Percentiles rank a stretch among this genome's conserved stretches.
phyloP scores from a whole-genome alignment of 352 stramenopile species.

The Phytophthora capsici region DNA sequence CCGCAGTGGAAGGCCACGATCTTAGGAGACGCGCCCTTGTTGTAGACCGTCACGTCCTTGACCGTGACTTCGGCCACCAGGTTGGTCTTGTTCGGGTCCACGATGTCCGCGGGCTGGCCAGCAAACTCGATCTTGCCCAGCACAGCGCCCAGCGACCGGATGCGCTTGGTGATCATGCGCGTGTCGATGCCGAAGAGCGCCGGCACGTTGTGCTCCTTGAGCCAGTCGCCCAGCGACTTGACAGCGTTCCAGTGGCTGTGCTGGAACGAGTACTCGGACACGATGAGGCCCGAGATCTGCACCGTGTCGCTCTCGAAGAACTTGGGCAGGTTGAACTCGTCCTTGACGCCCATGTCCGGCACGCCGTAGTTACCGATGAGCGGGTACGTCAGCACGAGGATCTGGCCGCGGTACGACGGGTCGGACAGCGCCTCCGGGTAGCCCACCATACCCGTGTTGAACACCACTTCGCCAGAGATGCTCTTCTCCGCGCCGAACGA shows the following conservation, averaged over 20 bases:
- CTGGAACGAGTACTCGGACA: constrained; percentile 97
- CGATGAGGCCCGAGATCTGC: constrained; percentile 97
- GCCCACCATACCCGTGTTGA: constrained; percentile 99
- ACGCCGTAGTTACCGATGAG: constrained; percentile 99
- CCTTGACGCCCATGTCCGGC: constrained; percentile 85
- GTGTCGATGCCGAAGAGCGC: constrained; percentile 98
- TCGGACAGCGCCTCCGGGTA: constrained; percentile 99
- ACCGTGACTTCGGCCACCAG: constrained; percentile 69
- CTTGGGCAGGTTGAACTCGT: constrained; percentile 95
- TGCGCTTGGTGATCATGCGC: constrained; percentile 98
- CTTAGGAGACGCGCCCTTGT: constrained; percentile 59
- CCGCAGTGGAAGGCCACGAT: constrained; percentile 97
- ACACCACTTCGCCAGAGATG: constrained; percentile 97
- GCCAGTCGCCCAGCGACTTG: constrained; percentile 87
- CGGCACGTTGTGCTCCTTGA: constrained; percentile 92
- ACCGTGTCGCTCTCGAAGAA: constrained; percentile 97
- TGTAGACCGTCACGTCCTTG: constrained; percentile 76
- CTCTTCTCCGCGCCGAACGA: constrained; percentile 93
- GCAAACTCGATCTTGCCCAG: constrained; percentile 96
- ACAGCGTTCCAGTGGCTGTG: constrained; percentile 96
- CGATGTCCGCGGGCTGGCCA: constrained; percentile 51
- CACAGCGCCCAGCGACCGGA: constrained; percentile 95
- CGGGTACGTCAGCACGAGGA: constrained; percentile 97
- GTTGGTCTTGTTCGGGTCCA: constrained; percentile 79
- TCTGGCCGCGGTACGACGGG: constrained; percentile 97